Percentiles rank a stretch among this genome's conserved stretches.
These are phyloP conservation scores for Talaromyces liani DNA, from an alignment of 495 filamentous ascomycete species.

Conservation along the genomic window DNA sequence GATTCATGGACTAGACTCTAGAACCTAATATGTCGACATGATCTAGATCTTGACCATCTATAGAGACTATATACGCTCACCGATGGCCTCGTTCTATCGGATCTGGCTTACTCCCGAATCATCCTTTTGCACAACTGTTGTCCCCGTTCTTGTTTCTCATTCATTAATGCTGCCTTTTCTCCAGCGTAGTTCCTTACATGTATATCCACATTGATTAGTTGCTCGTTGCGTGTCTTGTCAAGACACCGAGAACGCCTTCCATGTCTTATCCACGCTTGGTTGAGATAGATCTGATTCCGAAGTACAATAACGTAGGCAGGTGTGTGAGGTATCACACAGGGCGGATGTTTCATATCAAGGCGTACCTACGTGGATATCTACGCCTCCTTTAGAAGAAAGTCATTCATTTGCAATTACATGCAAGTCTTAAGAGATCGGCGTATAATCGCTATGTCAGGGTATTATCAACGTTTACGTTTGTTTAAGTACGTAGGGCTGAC, in stretches of 20 bases:
- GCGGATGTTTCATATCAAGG: neutral
- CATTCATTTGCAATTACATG: neutral
- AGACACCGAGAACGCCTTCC: neutral
- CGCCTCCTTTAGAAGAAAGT: neutral
- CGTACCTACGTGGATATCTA: neutral
- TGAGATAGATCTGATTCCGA: neutral
- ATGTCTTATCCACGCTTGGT: neutral
- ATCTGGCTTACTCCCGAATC: neutral
- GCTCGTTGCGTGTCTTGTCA: neutral
- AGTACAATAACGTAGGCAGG: neutral
- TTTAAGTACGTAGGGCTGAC: too few species aligned
- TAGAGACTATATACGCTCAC: neutral
- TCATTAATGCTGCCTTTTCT: neutral
- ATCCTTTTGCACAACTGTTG: neutral
- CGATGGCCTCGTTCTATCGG: neutral
- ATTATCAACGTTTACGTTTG: neutral
- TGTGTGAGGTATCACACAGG: neutral
- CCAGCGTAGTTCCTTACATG: neutral
- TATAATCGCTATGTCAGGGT: neutral
- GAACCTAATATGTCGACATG: neutral
- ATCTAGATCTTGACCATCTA: neutral
- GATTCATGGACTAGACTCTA: neutral
- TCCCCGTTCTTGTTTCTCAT: neutral
- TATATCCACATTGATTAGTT: neutral
- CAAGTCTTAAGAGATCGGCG: neutral